Base-by-base conservation (phyloP, 2,329 filamentous ascomycete genomes). In the Colletotrichum siamense region DNA sequence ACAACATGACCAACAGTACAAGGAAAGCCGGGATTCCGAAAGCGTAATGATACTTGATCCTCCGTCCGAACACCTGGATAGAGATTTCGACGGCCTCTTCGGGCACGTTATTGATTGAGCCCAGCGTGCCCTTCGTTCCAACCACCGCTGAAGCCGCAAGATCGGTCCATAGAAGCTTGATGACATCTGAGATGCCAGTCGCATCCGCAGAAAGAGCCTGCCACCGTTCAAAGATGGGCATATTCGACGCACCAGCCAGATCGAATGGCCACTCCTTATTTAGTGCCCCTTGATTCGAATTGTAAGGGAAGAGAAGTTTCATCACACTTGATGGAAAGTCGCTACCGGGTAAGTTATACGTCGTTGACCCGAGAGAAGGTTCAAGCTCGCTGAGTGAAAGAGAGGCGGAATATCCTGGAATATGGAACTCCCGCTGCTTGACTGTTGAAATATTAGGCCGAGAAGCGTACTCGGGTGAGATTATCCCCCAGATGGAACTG, bases 131-230 rank as follows among this genome's bases (percentile, higher is more conserved):
- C 52, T 78, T 83, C 3, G 85, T 88, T 6, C 87, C 87, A 0
- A 88, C 81, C 0, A 88, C 84, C 3, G 84, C 80, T n/a, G 85
- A 87, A 1, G 87, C 84, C 2, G 84, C 82, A 8, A 86, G 71
- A 71, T 89, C 87, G 0, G 87, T 88, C 84, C 86, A 89, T 7
- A 89, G 82, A 1, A 87, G 79, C 76, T 88, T 86, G 13, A 87
- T 79, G 10, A 88, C 87, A 13, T 80, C 78, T 0, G 82, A 81
- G 2, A 84, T 82, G 0, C 77, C 79, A 0, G 71, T 71, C 0
- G 83, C 74, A 1, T 79, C 80, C 1, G 63, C 36, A 2, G 84
- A 83, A 2, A 86, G 79, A 4, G 83, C 74, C 75, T 86, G 84
- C 87, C 87, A 89, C 61, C 82, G 81, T 8, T 75, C 77, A 68